Evolutionary conservation across 2,329 filamentous ascomycete genomes (phyloP).

Genomic region (Phaeomoniella chlamydospora): DNA sequence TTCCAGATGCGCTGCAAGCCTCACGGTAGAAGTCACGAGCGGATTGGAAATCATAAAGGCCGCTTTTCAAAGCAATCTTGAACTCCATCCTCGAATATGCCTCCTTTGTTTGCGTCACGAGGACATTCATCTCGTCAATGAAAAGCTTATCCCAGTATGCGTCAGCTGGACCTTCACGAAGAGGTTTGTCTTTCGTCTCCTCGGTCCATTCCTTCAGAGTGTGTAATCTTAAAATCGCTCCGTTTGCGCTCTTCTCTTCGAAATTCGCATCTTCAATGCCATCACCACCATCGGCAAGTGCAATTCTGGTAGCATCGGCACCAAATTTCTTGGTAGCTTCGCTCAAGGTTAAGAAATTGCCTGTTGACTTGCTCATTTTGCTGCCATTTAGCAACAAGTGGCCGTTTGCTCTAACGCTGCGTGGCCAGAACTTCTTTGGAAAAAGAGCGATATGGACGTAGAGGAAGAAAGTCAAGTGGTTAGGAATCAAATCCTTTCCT

Average conservation of each 20-base stretch:
- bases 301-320: slow-evolving; percentile 80
- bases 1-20: slow-evolving; percentile 57
- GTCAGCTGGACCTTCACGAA: slow-evolving; percentile 63
- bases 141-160: slow-evolving; percentile 80
- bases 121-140: slow-evolving; percentile 77
- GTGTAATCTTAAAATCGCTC: slow-evolving; percentile 73
- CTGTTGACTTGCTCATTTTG: slow-evolving; percentile 97
- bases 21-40: slow-evolving; percentile 87
- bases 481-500: slow-evolving; percentile 85
- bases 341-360: slow-evolving; percentile 87
- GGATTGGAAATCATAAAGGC: slow-evolving; percentile 79
- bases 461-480: slow-evolving; percentile 90
- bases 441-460: slow-evolving; percentile 91
- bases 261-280: slow-evolving; percentile 94
- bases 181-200: slow-evolving; percentile 60
- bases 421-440: slow-evolving; percentile 76
- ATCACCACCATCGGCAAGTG: slow-evolving; percentile 87
- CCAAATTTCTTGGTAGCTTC: slow-evolving; percentile 85
- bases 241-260: slow-evolving; percentile 87
- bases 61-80: slow-evolving; percentile 73
- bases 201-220: slow-evolving; percentile 85
- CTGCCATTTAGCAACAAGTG: slow-evolving; percentile 90
- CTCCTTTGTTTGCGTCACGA: slow-evolving; percentile 63
- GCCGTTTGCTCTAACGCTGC: slow-evolving; percentile 73
- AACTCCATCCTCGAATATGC: slow-evolving; percentile 73